Evolutionary conservation across 371 early-diverging fungal genomes (phyloP), one percentile per base, ranked within the genome.

Genomic region (Rhizopus sp.): DNA sequence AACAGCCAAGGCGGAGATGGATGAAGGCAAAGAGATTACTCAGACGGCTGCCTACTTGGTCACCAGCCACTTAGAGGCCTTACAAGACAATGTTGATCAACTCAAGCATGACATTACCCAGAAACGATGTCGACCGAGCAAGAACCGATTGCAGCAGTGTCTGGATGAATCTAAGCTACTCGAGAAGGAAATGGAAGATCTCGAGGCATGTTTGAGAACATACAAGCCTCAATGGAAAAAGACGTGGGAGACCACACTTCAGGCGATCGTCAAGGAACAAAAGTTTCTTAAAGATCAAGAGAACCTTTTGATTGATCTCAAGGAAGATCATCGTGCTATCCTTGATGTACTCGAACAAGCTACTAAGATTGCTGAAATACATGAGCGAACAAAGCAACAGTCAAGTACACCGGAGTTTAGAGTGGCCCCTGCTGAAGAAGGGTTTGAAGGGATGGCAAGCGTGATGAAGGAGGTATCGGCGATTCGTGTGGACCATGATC

Each of bases 181-280:
- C 10, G 69, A 54, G 3, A 37, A 53, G 0, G 85, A 82, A 32
- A 76, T 86, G 31, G 56, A 69, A 2, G 68, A 66, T 17, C 76
- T 90, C 2, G 35, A 57, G 3, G 64, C 71, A 15, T 77, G 75
- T 15, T 70, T 91, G 16, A 71, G 80, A 45, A 64, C 75, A 10
- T 65, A 80, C 9, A 80, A 86, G 30, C 84, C 90, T 1, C 66
- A 68, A 7, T 93, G 93, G 93, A 92, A 91, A 64, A 81, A 78
- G 68, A 84, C 86, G 0, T 93, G 93, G 93, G 91, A 92, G 62
- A 76, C 74, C 3, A 90, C 91, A 72, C 68, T 93, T 32, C 88
- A 92, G 57, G 80, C 75, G n/a, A 89, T 93, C 54, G 82, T 92
- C 32, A 80, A 84, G 53, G 93, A 92, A 57, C 92, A 92, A 60